These are phyloP conservation scores for Penicillium longicatenatum DNA, from an alignment of 495 filamentous ascomycete genomes.

Conservation along the genomic window DNA sequence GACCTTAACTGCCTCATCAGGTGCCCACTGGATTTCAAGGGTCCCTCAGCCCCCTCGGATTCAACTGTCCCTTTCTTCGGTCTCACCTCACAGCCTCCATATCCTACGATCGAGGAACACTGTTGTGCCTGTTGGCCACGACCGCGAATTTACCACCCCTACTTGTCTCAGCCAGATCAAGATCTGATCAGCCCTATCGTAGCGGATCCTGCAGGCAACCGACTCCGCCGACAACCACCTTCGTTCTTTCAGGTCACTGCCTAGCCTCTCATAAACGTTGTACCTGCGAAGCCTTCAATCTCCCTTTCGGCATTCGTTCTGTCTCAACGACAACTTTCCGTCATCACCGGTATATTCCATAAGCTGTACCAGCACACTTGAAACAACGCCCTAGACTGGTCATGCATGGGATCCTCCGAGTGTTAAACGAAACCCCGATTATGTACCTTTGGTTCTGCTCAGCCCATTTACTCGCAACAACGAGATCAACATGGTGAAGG, in stretches of 20 bases:
- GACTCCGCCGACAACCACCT: slow-evolving; percentile 19
- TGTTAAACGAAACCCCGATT: slow-evolving; percentile 13
- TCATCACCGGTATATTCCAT: background rate
- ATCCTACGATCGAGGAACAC: background rate
- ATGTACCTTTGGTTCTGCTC: slow-evolving; percentile 22
- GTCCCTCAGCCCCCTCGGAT: slow-evolving; percentile 3
- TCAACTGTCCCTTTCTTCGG: slow-evolving; percentile 6
- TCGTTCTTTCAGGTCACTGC: slow-evolving; percentile 1
- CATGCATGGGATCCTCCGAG: slow-evolving; percentile 19
- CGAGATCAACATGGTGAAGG: slow-evolving; percentile 66
- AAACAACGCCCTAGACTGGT: slow-evolving; percentile 9
- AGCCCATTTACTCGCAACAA: slow-evolving; percentile 9
- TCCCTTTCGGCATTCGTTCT: background rate
- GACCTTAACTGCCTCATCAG: slow-evolving; percentile 29
- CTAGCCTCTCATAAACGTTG: background rate
- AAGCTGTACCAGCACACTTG: background rate
- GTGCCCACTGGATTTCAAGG: slow-evolving; percentile 20
- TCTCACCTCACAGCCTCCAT: background rate
- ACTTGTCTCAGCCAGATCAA: slow-evolving; percentile 13
- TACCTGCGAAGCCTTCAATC: background rate
- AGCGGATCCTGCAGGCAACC: slow-evolving; percentile 23
- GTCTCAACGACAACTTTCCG: background rate
- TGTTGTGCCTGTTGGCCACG: slow-evolving; percentile 10
- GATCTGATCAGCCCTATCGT: slow-evolving; percentile 22
- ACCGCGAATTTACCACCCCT: slow-evolving; percentile 2